Evolutionary conservation across 2,329 filamentous ascomycete species (phyloP).

Genomic region (Sclerotinia subarctica): DNA sequence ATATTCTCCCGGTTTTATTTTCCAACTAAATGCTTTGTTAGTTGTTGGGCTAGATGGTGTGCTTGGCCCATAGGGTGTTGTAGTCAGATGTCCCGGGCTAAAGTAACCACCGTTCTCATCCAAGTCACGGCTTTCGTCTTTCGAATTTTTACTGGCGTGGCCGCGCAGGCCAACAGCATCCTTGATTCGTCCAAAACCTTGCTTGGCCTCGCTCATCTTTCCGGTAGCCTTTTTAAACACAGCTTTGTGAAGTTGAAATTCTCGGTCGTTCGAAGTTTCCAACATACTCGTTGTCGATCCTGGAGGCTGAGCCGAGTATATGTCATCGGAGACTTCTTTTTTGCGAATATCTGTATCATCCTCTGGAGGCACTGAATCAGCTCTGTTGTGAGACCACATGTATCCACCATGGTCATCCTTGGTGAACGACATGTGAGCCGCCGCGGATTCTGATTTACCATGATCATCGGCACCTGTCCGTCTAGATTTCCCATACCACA

Average conservation of each 20-base stretch:
- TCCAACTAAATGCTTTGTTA: slow-evolving; percentile 59
- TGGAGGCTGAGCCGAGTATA: slow-evolving; percentile 46
- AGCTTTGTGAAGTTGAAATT: slow-evolving; percentile 55
- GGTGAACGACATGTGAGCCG: slow-evolving; percentile 50
- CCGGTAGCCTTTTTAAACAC: slow-evolving; percentile 78
- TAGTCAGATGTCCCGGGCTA: slow-evolving; percentile 28
- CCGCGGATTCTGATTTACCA: slow-evolving; percentile 47
- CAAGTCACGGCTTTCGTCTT: slow-evolving; percentile 45
- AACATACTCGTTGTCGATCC: slow-evolving; percentile 47
- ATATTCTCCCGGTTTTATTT: slow-evolving; percentile 61
- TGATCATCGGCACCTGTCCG: slow-evolving; percentile 52
- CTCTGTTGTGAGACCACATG: slow-evolving; percentile 47
- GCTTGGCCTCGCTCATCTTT: slow-evolving; percentile 75
- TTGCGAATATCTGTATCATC: slow-evolving; percentile 46
- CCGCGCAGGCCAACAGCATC: slow-evolving; percentile 67
- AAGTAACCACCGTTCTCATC: slow-evolving; percentile 30
- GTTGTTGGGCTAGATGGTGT: slow-evolving; percentile 34
- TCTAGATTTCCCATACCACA: slow-evolving; percentile 88
- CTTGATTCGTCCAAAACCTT: slow-evolving; percentile 80
- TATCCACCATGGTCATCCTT: slow-evolving; percentile 53
- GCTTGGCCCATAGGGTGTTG: slow-evolving; percentile 22
- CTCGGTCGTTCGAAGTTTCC: slow-evolving; percentile 55
- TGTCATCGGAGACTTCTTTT: slow-evolving; percentile 43
- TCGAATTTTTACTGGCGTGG: slow-evolving; percentile 54
- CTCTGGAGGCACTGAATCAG: slow-evolving; percentile 52